Evolutionary conservation across 2,329 filamentous ascomycete genomes (phyloP).

Genomic region (Hypoxylon sp.): DNA sequence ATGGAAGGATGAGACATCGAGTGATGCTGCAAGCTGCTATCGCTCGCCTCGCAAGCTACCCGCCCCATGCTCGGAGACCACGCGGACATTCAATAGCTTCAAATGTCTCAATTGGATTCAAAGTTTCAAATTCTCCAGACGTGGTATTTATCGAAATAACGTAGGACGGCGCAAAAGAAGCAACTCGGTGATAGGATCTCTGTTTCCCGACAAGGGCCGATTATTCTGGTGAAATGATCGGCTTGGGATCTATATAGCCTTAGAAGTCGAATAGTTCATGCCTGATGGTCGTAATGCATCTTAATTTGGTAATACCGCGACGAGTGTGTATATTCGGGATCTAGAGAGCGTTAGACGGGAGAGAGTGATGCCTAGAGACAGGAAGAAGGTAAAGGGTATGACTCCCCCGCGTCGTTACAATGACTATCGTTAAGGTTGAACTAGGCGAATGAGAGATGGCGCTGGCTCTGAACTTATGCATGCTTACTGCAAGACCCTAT

Average conservation of each 20-base stretch:
- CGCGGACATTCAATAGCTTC: slow-evolving; percentile 3
- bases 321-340: slow-evolving; percentile 14
- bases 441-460: slow-evolving; percentile 42
- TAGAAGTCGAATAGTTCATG: slow-evolving; percentile 24
- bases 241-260: slow-evolving; percentile 17
- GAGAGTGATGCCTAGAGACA: slow-evolving; percentile 10
- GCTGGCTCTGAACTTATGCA: slow-evolving; percentile 47
- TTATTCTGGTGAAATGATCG: slow-evolving; percentile 11
- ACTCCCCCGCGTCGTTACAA: slow-evolving; percentile 41
- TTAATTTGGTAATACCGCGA: slow-evolving; percentile 24
- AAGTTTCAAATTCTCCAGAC: neutral
- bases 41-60: slow-evolving; percentile 6
- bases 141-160: slow-evolving; percentile 9
- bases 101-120: slow-evolving; percentile 7
- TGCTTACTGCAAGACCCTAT: slow-evolving; percentile 40
- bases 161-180: slow-evolving; percentile 9
- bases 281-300: slow-evolving; percentile 39
- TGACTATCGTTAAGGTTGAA: slow-evolving; percentile 26
- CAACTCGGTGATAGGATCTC: slow-evolving; percentile 37
- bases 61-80: neutral
- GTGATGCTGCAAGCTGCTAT: slow-evolving; percentile 12
- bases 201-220: slow-evolving; percentile 29
- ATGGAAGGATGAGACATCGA: slow-evolving; percentile 29
- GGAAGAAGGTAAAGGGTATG: slow-evolving; percentile 35
- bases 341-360: slow-evolving; percentile 6